These are phyloP conservation scores for Mycena rosella DNA, from an alignment of 768 basidiomycete genomes.

Conservation along the genomic window DNA sequence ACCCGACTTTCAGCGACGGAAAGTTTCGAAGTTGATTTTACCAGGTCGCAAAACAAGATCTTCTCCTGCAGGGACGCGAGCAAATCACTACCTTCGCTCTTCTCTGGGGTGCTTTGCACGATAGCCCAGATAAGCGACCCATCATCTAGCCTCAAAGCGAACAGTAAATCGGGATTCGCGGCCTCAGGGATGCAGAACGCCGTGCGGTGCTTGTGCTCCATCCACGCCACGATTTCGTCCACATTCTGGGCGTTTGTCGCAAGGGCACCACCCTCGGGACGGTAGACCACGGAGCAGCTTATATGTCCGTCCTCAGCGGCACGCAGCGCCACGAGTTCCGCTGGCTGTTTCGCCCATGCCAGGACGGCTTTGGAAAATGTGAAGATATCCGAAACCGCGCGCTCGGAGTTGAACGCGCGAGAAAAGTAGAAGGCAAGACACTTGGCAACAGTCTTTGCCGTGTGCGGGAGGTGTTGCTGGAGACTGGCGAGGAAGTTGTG, in stretches of 20 bases:
- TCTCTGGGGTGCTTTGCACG: constrained; percentile 48
- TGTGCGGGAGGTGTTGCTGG: neutral
- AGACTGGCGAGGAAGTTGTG: neutral
- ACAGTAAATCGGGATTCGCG: constrained; percentile 56
- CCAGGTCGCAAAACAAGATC: neutral
- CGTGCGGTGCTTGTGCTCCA: constrained; percentile 43
- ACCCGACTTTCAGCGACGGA: no score
- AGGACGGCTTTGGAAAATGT: constrained; percentile 48
- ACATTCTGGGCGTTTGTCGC: no score
- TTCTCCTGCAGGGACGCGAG: neutral
- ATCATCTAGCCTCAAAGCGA: constrained; percentile 52
- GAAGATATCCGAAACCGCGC: constrained; percentile 47
- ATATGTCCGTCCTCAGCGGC: constrained; percentile 40
- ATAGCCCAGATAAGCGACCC: constrained; percentile 56
- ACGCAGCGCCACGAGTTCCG: constrained; percentile 53
- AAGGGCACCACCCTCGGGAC: constrained; percentile 40
- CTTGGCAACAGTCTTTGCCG: neutral
- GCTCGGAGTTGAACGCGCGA: neutral
- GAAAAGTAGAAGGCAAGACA: constrained; percentile 3
- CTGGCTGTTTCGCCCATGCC: constrained; percentile 52
- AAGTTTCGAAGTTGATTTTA: neutral
- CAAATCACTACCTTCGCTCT: constrained; percentile 10
- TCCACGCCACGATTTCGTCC: no score
- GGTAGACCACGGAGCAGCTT: constrained; percentile 44
- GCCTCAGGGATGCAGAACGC: constrained; percentile 57